Conservation (phyloP, 1,284 basidiomycete genomes). For the Malassezia psittaci region DNA sequence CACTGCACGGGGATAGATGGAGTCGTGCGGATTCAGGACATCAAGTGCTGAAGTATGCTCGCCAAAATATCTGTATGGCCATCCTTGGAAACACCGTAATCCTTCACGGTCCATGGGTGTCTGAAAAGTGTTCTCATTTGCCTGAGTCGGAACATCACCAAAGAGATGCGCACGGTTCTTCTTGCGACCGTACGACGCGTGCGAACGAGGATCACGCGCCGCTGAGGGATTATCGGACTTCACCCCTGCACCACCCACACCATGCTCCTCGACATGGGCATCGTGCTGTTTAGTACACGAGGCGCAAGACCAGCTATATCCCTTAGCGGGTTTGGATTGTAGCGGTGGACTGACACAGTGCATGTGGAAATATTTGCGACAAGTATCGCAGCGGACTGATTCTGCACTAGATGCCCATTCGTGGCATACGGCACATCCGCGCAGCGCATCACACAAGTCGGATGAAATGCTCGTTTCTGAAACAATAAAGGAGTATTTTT, state of each 20-base stretch:
- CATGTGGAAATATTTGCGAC: constrained; percentile 93
- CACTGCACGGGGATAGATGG: constrained; percentile 81
- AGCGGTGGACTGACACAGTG: constrained; percentile 82
- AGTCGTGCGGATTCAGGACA: constrained; percentile 71
- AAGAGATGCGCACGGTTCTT: constrained; percentile 9
- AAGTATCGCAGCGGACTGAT: constrained; percentile 83
- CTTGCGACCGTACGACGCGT: constrained; percentile 16
- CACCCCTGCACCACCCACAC: constrained; percentile 19
- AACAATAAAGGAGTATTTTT: constrained; percentile 86
- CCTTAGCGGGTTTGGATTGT: constrained; percentile 85
- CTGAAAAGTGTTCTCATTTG: constrained; percentile 6
- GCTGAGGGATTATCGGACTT: constrained; percentile 2
- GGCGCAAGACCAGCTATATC: constrained; percentile 95
- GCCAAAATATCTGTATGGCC: constrained; percentile 93
- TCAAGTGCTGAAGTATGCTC: constrained; percentile 66
- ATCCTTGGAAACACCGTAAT: constrained; percentile 73
- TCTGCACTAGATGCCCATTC: constrained; percentile 80
- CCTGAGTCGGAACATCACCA: constrained; percentile 21
- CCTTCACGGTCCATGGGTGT: constrained; percentile 39
- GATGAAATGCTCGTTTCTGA: constrained; percentile 83
- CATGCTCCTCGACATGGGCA: constrained; percentile 14
- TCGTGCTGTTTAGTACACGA: constrained; percentile 75
- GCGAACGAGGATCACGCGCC: neutral
- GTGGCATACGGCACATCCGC: constrained; percentile 72
- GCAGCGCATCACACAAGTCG: constrained; percentile 75